Conservation (phyloP, 345 rosid species). For the Eucalyptus curtisii region DNA sequence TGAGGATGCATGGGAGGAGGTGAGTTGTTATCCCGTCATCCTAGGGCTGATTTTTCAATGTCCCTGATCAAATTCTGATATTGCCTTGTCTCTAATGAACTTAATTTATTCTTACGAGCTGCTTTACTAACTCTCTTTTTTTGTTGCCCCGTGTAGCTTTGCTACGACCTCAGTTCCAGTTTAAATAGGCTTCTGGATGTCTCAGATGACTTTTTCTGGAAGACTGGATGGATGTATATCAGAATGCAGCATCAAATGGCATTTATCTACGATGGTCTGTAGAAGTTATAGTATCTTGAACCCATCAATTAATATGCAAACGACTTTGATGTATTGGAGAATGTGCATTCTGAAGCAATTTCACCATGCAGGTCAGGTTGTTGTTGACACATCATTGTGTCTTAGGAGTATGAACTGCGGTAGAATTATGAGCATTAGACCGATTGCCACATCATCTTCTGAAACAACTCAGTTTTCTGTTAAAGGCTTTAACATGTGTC, state of each 20-base stretch:
- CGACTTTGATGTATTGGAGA: not conserved
- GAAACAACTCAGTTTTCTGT: slow-evolving; percentile 51
- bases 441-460: slow-evolving; percentile 65
- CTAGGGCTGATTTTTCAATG: not conserved
- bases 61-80: not conserved
- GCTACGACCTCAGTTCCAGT: slow-evolving; percentile 57
- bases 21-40: slow-evolving; percentile 16
- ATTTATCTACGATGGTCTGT: slow-evolving; percentile 15
- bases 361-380: slow-evolving; percentile 66
- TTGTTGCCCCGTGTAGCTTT: slow-evolving; percentile 37
- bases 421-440: slow-evolving; percentile 55
- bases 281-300: not conserved
- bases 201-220: slow-evolving; percentile 79
- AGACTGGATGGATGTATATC: slow-evolving; percentile 73
- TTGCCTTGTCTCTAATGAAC: not conserved
- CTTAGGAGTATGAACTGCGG: slow-evolving; percentile 40
- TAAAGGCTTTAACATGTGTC: slow-evolving; percentile 70
- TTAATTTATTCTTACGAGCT: not conserved
- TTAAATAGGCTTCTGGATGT: slow-evolving; percentile 72
- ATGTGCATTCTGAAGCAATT: not conserved
- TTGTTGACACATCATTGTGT: slow-evolving; percentile 60
- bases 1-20: slow-evolving; percentile 90
- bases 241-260: slow-evolving; percentile 80
- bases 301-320: not conserved
- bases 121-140: not conserved